phyloP scores from a whole-genome alignment of 2,329 filamentous ascomycete species.

The Peltaster fructicola region DNA sequence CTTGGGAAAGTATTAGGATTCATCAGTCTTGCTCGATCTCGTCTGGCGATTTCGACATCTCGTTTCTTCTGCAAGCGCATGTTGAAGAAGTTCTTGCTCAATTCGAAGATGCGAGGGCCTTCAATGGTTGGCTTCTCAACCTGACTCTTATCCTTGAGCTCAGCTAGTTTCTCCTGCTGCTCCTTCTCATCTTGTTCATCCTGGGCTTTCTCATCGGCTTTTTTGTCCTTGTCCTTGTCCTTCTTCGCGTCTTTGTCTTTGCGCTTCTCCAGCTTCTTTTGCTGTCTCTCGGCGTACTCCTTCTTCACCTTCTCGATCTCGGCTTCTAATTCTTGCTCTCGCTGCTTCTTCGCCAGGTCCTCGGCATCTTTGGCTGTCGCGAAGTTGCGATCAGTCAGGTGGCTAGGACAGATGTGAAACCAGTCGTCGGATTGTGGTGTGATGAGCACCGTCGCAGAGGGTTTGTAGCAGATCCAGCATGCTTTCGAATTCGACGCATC shows the following conservation, averaged over 20 bases:
- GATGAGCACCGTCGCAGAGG: slow-evolving; percentile 69
- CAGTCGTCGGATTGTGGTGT: slow-evolving; percentile 74
- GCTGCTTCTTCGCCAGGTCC: slow-evolving; percentile 35
- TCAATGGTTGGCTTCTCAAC: slow-evolving; percentile 45
- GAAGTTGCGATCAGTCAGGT: slow-evolving; percentile 71
- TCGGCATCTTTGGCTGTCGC: slow-evolving; percentile 56
- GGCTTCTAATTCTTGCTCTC: slow-evolving; percentile 29
- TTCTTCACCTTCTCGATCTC: slow-evolving; percentile 33
- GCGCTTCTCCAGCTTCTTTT: slow-evolving; percentile 24
- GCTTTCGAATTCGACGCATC: slow-evolving; percentile 67
- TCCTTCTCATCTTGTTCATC: slow-evolving; percentile 33
- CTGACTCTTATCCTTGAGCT: slow-evolving; percentile 31
- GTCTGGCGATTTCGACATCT: slow-evolving; percentile 60
- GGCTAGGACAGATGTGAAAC: slow-evolving; percentile 74
- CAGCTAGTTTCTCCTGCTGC: slow-evolving; percentile 26
- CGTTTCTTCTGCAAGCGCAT: slow-evolving; percentile 65
- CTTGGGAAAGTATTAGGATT: slow-evolving; percentile 71
- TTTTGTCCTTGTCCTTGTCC: slow-evolving; percentile 45
- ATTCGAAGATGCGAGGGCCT: slow-evolving; percentile 62
- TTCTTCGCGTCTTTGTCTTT: slow-evolving; percentile 41
- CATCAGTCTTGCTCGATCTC: slow-evolving; percentile 62
- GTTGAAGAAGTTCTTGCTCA: slow-evolving; percentile 82
- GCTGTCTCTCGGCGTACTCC: slow-evolving; percentile 32
- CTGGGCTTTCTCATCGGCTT: slow-evolving; percentile 67
- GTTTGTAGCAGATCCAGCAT: slow-evolving; percentile 86